Percentiles rank a stretch among this genome's conserved stretches.
Conservation (phyloP, 148 eudicot species). For the Tetragonia tetragonoides region DNA sequence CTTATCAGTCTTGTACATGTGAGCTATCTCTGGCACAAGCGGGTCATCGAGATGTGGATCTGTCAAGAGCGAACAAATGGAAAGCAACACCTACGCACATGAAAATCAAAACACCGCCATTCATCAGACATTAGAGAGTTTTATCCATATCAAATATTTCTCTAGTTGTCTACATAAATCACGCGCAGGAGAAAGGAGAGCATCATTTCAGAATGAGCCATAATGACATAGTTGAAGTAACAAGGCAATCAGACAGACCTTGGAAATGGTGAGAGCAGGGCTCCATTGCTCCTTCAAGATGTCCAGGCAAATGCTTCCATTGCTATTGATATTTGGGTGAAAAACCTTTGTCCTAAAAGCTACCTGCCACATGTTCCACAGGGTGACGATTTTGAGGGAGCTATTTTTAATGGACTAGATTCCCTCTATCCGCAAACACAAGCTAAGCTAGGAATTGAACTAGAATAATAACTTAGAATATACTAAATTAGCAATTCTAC, state of each 20-base stretch:
- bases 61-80: slow-evolving; percentile 81
- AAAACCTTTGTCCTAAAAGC: slow-evolving; percentile 48
- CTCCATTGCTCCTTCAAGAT: slow-evolving; percentile 55
- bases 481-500: no score
- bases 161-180: not conserved
- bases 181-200: not conserved
- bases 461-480: not conserved
- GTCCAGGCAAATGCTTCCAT: slow-evolving; percentile 47
- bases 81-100: slow-evolving; percentile 66
- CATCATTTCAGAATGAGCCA: not conserved
- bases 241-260: slow-evolving; percentile 28
- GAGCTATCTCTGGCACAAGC: slow-evolving; percentile 88
- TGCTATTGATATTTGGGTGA: slow-evolving; percentile 48
- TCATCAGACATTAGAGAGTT: not conserved
- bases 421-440: no score
- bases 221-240: not conserved
- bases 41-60: slow-evolving; percentile 95
- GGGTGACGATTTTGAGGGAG: no score
- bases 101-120: not conserved
- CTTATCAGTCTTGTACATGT: slow-evolving; percentile 89
- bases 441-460: no score
- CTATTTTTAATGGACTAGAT: no score
- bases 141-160: not conserved
- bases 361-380: slow-evolving; percentile 42
- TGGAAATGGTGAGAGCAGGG: slow-evolving; percentile 45